Evolutionary conservation across 179 eudicot species (phyloP), one percentile per base, ranked within the genome.

Genomic region (Silene noctiflora): DNA sequence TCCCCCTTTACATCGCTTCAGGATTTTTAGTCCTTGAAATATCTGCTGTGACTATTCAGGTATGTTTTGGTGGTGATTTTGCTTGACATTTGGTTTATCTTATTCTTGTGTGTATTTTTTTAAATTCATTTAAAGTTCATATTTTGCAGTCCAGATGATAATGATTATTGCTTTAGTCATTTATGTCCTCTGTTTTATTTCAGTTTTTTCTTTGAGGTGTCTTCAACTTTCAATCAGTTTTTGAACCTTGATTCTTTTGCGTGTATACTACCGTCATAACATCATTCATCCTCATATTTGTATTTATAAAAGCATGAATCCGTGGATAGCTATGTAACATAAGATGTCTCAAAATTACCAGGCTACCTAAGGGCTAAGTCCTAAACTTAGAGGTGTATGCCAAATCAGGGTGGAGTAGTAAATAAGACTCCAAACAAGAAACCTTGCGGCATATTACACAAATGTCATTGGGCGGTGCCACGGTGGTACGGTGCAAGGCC

Each of bases 1-100:
- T 91, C 71, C 97, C 97, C 0, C 84, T 94, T 71, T 83, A 87
- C 76, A 84, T 94, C 75, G 89, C 96, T 25, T 92, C 97, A 19
- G 98, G 98, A 60, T 71, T 92, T 69, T 78, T 87, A 42, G 79
- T 94, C 60, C 59, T 88, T 35, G 97, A 94, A 80, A 83, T 84
- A 77, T 73, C 83, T 69, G 90, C 91, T 22, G 82, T 89, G 80
- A 73, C 83, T 21, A 61, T 86, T 63, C 94, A 92, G 97, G 97
- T 92, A 89, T 48, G 53, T 60, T 39, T 25, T 29, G 11, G 8
- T 66, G 17, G 44, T 72, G 44, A 29, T 20, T 69, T 29, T 60
- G 25, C 48, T 31, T 67, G 71, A 6, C n/a, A 19, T 22, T 39
- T 58, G 25, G 29, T 65, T 71, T 62, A 9, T 29, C 61, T 25